These are phyloP conservation scores for Cyclotella sp. DNA, from an alignment of 108 stramenopile genomes.

Conservation along the genomic window DNA sequence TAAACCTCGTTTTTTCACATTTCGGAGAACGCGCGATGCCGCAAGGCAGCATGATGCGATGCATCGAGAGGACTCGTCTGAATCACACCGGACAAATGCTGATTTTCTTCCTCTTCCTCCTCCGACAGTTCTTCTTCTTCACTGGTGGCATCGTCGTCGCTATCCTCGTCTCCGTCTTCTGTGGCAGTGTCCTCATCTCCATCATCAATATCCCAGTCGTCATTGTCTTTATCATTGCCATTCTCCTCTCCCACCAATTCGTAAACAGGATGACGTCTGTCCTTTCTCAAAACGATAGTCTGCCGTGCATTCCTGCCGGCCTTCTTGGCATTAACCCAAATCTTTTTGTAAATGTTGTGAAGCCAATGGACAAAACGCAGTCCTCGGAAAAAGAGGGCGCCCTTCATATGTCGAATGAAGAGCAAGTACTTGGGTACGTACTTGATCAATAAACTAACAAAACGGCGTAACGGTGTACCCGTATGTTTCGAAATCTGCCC, in stretches of 20 bases:
- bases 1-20: too few species aligned
- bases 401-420: conserved; percentile 84
- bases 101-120: too few species aligned
- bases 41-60: too few species aligned
- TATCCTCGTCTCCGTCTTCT: conserved; percentile 16
- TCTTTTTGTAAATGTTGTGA: conserved; percentile 59
- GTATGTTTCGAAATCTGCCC: conserved; percentile 72
- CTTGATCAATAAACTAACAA: conserved; percentile 75
- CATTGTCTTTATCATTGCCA: conserved; percentile 34
- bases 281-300: background rate
- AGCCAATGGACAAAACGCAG: conserved; percentile 78
- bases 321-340: conserved; percentile 55
- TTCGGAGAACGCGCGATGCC: too few species aligned
- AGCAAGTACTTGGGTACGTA: conserved; percentile 87
- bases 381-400: conserved; percentile 65
- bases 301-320: conserved; percentile 13
- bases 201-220: conserved; percentile 21
- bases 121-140: too few species aligned
- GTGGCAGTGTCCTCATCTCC: conserved; percentile 19
- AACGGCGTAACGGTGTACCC: conserved; percentile 59
- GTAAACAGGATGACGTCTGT: background rate
- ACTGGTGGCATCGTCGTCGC: background rate
- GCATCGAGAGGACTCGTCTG: too few species aligned
- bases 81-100: too few species aligned
- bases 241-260: conserved; percentile 5